A percentile compares a stretch with the other conserved stretches of the same genome.
Conservation (phyloP, 257 asterid species). For the Gentiana macrophylla region DNA sequence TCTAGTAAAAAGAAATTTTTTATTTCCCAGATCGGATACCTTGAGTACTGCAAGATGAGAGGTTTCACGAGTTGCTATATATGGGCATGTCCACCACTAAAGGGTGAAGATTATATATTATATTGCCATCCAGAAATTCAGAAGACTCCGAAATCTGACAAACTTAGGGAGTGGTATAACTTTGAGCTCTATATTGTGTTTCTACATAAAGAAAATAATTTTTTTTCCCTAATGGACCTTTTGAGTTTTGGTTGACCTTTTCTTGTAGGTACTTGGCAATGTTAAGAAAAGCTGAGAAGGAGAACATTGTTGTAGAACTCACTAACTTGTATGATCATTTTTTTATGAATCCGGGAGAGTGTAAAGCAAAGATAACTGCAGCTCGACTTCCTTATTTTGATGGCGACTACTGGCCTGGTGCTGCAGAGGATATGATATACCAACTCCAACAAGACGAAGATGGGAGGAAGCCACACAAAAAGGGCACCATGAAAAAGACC, state of each 20-base stretch:
- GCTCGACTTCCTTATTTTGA: conserved; percentile 93
- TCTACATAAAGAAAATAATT: conserved; percentile 1
- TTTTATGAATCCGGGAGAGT: conserved; percentile 70
- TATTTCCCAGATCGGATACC: conserved; percentile 75
- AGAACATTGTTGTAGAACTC: conserved; percentile 74
- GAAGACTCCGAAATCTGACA: conserved; percentile 97
- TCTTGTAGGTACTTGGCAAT: conserved; percentile 82
- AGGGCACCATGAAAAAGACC: conserved; percentile 60
- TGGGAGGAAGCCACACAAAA: conserved; percentile 68
- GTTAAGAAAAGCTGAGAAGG: conserved; percentile 81
- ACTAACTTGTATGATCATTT: conserved; percentile 86
- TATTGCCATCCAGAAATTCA: conserved; percentile 99
- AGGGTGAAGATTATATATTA: conserved; percentile 96
- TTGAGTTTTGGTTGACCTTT: conserved; percentile 10
- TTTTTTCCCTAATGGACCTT: conserved; percentile 7
- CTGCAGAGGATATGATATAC: conserved; percentile 89
- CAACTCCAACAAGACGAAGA: conserved; percentile 93
- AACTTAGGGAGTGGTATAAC: conserved; percentile 87
- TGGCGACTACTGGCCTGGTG: conserved; percentile 99
- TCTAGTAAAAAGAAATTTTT: background rate
- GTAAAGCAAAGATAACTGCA: conserved; percentile 94
- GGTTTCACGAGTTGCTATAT: conserved; percentile 97
- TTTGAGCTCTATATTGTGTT: background rate
- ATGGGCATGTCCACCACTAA: conserved; percentile 98
- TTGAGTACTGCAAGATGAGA: conserved; percentile 88